These are phyloP conservation scores for Arabidopsis arenosa DNA, from an alignment of 345 rosid species.

Conservation along the genomic window DNA sequence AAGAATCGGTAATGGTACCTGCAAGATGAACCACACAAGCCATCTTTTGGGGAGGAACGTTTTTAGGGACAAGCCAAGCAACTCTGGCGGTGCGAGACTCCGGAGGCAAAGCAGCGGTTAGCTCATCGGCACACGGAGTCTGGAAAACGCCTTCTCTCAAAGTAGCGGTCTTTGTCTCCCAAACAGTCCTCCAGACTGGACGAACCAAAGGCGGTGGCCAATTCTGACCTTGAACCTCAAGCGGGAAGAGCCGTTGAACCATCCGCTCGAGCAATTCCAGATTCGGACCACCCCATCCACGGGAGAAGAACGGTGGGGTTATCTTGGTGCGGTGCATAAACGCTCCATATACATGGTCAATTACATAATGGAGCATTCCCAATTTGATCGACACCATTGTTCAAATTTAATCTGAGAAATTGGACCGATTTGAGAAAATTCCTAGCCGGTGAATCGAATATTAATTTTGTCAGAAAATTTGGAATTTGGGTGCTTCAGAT, in stretches of 20 bases:
- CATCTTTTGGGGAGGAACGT: slow-evolving; percentile 77
- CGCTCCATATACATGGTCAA: slow-evolving; percentile 94
- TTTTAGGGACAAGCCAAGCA: slow-evolving; percentile 83
- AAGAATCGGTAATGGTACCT: slow-evolving; percentile 53
- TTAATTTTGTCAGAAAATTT: background rate
- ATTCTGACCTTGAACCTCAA: slow-evolving; percentile 61
- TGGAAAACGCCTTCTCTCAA: slow-evolving; percentile 86
- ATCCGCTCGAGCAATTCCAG: slow-evolving; percentile 85
- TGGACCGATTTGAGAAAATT: background rate
- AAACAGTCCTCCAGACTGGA: slow-evolving; percentile 87
- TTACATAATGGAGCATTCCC: slow-evolving; percentile 88
- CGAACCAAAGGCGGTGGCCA: slow-evolving; percentile 74
- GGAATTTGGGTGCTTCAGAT: slow-evolving; percentile 34
- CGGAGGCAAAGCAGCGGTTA: slow-evolving; percentile 82
- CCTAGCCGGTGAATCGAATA: slow-evolving; percentile 3
- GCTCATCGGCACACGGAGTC: slow-evolving; percentile 84
- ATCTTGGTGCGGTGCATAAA: slow-evolving; percentile 85
- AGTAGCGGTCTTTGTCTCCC: slow-evolving; percentile 79
- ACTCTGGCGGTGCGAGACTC: slow-evolving; percentile 88
- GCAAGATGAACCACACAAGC: slow-evolving; percentile 99
- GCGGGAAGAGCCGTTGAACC: slow-evolving; percentile 76
- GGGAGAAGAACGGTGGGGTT: slow-evolving; percentile 83
- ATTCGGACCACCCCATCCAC: slow-evolving; percentile 96
- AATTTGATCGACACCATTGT: slow-evolving; percentile 80
- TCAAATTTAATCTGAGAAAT: background rate